A percentile compares a stretch with the other conserved stretches of the same genome.
Evolutionary conservation across 257 asterid species (phyloP).

Genomic region (Orobanche coerulescens): DNA sequence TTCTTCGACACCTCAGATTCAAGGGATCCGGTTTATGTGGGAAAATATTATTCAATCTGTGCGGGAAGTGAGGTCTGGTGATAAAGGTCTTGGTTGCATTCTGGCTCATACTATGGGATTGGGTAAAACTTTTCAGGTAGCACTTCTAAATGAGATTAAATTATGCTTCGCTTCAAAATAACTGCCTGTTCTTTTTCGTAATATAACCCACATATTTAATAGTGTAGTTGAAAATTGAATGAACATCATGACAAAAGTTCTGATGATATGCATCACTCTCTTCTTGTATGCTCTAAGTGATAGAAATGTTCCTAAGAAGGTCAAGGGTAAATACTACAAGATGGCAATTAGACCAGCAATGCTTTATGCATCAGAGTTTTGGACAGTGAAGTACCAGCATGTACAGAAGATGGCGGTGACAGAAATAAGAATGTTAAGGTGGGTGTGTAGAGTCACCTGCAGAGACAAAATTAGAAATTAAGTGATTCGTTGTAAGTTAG

Average conservation of each 20-base stretch:
- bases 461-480: too few relatives aligned
- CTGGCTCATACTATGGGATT: constrained; percentile 99
- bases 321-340: too few relatives aligned
- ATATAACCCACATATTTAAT: constrained; percentile 11
- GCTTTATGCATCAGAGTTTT: too few relatives aligned
- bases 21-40: constrained; percentile 97
- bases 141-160: constrained; percentile 21
- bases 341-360: too few relatives aligned
- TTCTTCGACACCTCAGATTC: constrained; percentile 43
- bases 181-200: not conserved
- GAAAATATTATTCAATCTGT: constrained; percentile 83
- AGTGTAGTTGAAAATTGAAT: too few relatives aligned
- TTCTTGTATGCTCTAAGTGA: constrained; percentile 6
- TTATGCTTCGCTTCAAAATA: constrained; percentile 1
- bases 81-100: constrained; percentile 97
- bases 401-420: too few relatives aligned
- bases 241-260: constrained; percentile 8
- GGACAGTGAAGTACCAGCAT: too few relatives aligned
- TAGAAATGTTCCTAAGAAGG: too few relatives aligned
- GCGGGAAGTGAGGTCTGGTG: constrained; percentile 74
- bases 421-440: too few relatives aligned
- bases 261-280: constrained; percentile 10
- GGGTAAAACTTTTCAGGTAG: constrained; percentile 97
- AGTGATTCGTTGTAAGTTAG: too few relatives aligned
- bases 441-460: too few relatives aligned